A percentile compares a stretch with the other conserved stretches of the same genome.
Evolutionary conservation across 495 filamentous ascomycete species (phyloP).

Genomic region (Thermothielavioides terrestris): DNA sequence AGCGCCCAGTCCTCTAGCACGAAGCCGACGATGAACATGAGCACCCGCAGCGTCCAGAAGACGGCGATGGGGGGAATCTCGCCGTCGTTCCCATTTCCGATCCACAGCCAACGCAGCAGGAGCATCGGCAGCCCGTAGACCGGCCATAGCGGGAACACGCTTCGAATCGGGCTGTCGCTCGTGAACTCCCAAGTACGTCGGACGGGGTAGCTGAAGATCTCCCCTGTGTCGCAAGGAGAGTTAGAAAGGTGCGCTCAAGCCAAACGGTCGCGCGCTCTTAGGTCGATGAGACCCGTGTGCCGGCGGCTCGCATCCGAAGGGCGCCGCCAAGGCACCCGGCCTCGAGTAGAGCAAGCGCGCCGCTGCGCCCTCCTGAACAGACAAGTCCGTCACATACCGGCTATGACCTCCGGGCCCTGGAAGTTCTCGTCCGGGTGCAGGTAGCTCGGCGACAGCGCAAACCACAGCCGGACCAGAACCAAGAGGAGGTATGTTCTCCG

Average conservation of each 20-base stretch:
- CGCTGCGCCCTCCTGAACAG: neutral
- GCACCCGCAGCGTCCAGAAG: conserved; percentile 75
- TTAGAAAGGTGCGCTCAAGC: neutral
- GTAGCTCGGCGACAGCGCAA: conserved; percentile 89
- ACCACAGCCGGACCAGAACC: conserved; percentile 81
- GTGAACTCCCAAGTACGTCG: conserved; percentile 94
- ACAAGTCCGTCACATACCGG: conserved; percentile 52
- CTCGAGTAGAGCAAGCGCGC: neutral
- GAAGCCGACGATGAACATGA: conserved; percentile 92
- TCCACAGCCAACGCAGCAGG: conserved; percentile 79
- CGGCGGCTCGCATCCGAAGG: no score
- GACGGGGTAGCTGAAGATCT: conserved; percentile 81
- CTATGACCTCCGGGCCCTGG: conserved; percentile 93
- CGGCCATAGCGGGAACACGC: conserved; percentile 92
- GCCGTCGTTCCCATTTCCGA: conserved; percentile 47
- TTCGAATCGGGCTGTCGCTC: conserved; percentile 72
- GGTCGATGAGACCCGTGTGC: neutral
- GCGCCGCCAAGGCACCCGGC: no score
- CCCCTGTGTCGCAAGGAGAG: conserved; percentile 47
- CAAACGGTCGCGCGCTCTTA: neutral
- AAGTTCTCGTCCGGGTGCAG: conserved; percentile 98
- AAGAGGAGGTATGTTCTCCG: conserved; percentile 80
- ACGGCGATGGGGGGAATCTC: conserved; percentile 61
- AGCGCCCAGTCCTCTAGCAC: conserved; percentile 96
- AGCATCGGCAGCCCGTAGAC: conserved; percentile 89